Evolutionary conservation across 2,329 filamentous ascomycete genomes (phyloP).

Genomic region (Fusarium floridanum): DNA sequence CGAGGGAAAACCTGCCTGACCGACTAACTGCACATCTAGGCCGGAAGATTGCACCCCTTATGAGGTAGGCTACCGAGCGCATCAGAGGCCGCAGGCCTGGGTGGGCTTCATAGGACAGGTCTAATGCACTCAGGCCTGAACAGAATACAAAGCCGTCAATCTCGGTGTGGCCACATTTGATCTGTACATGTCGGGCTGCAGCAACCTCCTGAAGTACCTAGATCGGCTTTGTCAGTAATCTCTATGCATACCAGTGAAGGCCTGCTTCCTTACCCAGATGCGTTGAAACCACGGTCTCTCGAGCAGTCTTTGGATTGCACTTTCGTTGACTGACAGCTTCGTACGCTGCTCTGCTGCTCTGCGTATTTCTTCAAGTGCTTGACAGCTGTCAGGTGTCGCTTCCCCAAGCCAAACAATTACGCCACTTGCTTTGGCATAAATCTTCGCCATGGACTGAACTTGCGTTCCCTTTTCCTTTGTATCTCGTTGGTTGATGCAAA

Average conservation of each 20-base stretch:
- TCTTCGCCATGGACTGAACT: neutral
- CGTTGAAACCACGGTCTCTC: neutral
- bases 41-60: neutral
- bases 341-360: neutral
- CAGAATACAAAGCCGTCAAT: neutral
- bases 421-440: neutral
- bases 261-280: neutral
- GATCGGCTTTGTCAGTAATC: neutral
- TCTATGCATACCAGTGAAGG: neutral
- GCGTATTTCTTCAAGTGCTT: neutral
- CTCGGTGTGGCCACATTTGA: neutral
- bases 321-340: neutral
- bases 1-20: neutral
- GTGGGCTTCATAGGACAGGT: neutral
- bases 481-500: neutral
- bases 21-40: neutral
- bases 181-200: neutral
- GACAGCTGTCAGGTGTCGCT: neutral
- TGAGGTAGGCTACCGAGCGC: neutral
- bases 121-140: neutral
- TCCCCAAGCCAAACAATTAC: neutral
- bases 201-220: neutral
- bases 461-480: neutral
- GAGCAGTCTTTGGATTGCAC: neutral
- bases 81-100: neutral